Conservation (phyloP, 2,329 filamentous ascomycete genomes). For the Botrytis fabae region DNA sequence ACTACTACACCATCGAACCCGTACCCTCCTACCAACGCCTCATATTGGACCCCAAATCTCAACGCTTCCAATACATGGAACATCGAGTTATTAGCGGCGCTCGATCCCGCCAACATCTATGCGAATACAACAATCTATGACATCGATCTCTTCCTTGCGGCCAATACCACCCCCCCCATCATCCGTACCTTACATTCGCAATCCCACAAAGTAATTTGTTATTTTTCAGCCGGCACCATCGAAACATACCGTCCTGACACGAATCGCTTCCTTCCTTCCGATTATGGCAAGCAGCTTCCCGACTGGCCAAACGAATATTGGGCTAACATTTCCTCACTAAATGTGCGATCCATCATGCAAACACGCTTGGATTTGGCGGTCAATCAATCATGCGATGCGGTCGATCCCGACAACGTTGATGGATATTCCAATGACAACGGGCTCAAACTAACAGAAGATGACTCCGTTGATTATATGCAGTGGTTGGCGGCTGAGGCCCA, state of each 20-base stretch:
- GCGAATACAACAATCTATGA: conserved; percentile 40
- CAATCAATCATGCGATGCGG: conserved; percentile 64
- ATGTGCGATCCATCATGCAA: conserved; percentile 64
- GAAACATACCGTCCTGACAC: conserved; percentile 61
- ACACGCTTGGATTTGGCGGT: conserved; percentile 58
- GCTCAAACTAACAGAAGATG: conserved; percentile 55
- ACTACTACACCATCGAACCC: conserved; percentile 7
- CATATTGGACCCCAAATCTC: conserved; percentile 19
- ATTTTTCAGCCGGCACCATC: conserved; percentile 71
- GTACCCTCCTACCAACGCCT: conserved; percentile 14
- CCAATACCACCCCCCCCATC: conserved; percentile 48
- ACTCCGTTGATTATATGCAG: conserved; percentile 59
- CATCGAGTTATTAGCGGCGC: conserved; percentile 18
- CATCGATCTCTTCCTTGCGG: conserved; percentile 39
- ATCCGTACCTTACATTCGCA: conserved; percentile 50
- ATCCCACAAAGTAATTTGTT: conserved; percentile 67
- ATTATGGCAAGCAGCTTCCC: conserved; percentile 57
- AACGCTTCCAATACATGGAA: conserved; percentile 24
- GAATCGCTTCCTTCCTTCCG: conserved; percentile 51
- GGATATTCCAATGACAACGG: conserved; percentile 63
- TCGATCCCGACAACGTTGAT: conserved; percentile 72
- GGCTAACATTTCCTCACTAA: conserved; percentile 57
- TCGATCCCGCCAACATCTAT: conserved; percentile 29
- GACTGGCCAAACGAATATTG: conserved; percentile 69
- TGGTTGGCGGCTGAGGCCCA: conserved; percentile 60